Evolutionary conservation across 768 basidiomycete species (phyloP).

Genomic region (Nidularia pulvinata): DNA sequence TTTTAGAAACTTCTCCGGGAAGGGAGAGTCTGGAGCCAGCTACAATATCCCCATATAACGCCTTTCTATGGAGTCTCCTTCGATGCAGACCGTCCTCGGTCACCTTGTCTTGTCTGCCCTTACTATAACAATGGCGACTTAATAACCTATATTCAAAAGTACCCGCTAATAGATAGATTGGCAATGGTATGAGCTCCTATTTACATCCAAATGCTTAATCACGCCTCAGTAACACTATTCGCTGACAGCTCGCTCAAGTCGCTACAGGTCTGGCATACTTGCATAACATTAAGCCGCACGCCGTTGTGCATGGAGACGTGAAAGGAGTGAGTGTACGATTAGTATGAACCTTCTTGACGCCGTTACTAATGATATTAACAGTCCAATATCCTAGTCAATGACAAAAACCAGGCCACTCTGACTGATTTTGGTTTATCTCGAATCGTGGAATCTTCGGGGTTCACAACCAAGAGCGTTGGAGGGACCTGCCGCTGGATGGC

Average conservation of each 20-base stretch:
- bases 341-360: neutral
- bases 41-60: conserved; percentile 8
- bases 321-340: conserved; percentile 23
- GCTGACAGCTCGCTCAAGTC: conserved; percentile 7
- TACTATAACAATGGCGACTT: conserved; percentile 11
- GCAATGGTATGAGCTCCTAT: neutral
- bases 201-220: no score
- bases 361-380: conserved; percentile 7
- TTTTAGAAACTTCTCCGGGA: conserved; percentile 10
- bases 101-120: conserved; percentile 10
- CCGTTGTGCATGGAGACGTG: conserved; percentile 32
- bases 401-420: conserved; percentile 23
- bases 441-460: conserved; percentile 29
- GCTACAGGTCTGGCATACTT: conserved; percentile 11
- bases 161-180: neutral
- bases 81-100: conserved; percentile 4
- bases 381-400: conserved; percentile 33
- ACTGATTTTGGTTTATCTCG: conserved; percentile 38
- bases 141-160: conserved; percentile 3
- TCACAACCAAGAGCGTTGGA: conserved; percentile 25
- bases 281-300: conserved; percentile 7
- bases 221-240: no score
- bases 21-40: conserved; percentile 5
- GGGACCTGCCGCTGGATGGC: conserved; percentile 41
- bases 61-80: conserved; percentile 13